A percentile compares a stretch with the other conserved stretches of the same genome.
Evolutionary conservation across 257 asterid genomes (phyloP).

Genomic region (Plantago elongata): DNA sequence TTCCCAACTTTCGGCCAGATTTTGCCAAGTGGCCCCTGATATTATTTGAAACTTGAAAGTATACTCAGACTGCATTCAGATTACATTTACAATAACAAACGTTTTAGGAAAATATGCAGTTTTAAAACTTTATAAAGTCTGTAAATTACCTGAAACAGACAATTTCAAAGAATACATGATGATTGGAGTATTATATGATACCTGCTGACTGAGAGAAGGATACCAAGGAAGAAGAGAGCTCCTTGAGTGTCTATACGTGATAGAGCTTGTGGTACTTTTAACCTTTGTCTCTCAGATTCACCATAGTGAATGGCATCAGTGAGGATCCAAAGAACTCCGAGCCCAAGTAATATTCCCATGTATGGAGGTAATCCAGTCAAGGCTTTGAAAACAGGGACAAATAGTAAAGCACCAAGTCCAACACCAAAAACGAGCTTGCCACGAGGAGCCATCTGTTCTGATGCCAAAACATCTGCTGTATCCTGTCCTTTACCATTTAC

Average conservation of each 20-base stretch:
- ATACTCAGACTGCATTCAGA: neutral
- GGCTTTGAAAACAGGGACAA: slow-evolving; percentile 87
- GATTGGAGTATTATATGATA: slow-evolving; percentile 17
- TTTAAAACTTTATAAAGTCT: neutral
- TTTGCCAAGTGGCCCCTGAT: neutral
- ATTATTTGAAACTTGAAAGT: neutral
- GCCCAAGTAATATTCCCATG: slow-evolving; percentile 93
- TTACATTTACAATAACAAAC: neutral
- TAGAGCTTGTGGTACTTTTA: slow-evolving; percentile 95
- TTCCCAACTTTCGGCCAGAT: neutral
- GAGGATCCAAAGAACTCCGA: slow-evolving; percentile 91
- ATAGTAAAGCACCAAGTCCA: slow-evolving; percentile 81
- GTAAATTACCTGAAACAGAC: neutral
- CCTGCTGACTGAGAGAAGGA: slow-evolving; percentile 98
- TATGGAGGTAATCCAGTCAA: slow-evolving; percentile 92
- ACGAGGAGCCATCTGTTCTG: slow-evolving; percentile 95
- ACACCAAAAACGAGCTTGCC: slow-evolving; percentile 88
- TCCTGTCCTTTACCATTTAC: slow-evolving; percentile 66
- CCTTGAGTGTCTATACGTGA: slow-evolving; percentile 98
- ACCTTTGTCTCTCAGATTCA: slow-evolving; percentile 71
- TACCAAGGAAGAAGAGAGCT: slow-evolving; percentile 97
- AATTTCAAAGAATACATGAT: neutral
- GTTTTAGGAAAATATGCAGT: neutral
- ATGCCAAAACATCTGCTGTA: slow-evolving; percentile 59
- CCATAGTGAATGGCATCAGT: slow-evolving; percentile 98